Conservation (phyloP, 805 yeast genomes). For the Metschnikowia hibisci region DNA sequence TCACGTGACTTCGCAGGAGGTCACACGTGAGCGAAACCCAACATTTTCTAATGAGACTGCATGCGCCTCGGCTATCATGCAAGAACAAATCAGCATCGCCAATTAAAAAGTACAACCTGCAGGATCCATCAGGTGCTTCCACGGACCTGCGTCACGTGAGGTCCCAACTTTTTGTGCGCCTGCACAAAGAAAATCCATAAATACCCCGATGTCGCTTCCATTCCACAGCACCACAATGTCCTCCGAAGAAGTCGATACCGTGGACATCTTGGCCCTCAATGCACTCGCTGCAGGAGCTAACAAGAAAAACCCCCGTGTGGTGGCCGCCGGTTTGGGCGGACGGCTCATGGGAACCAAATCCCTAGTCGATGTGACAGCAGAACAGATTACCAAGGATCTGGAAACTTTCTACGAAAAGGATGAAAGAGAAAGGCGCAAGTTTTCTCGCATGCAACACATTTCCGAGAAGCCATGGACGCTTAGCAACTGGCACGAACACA, state of each 20-base stretch:
- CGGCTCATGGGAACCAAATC: slow-evolving; percentile 77
- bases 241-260: slow-evolving; percentile 24
- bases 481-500: slow-evolving; percentile 66
- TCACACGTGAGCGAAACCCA: not conserved
- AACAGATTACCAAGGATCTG: slow-evolving; percentile 52
- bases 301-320: slow-evolving; percentile 65
- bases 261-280: slow-evolving; percentile 68
- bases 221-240: slow-evolving; percentile 8
- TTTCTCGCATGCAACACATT: slow-evolving; percentile 49
- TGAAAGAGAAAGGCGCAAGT: slow-evolving; percentile 37
- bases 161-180: slow-evolving; percentile 9
- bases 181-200: slow-evolving; percentile 3
- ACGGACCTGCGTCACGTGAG: not conserved
- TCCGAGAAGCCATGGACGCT: slow-evolving; percentile 77
- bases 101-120: no score
- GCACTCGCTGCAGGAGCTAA: slow-evolving; percentile 80
- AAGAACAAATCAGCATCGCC: not conserved
- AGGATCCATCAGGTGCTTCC: no score
- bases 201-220: not conserved
- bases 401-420: slow-evolving; percentile 36
- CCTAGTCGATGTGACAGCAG: slow-evolving; percentile 64
- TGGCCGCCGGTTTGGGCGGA: slow-evolving; percentile 75
- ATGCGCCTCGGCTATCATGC: slow-evolving; percentile 3
- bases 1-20: no score
- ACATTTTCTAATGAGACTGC: not conserved